Percentiles rank a stretch among this genome's conserved stretches.
Conservation (phyloP, 441 rosid species). For the Erodium trifolium region DNA sequence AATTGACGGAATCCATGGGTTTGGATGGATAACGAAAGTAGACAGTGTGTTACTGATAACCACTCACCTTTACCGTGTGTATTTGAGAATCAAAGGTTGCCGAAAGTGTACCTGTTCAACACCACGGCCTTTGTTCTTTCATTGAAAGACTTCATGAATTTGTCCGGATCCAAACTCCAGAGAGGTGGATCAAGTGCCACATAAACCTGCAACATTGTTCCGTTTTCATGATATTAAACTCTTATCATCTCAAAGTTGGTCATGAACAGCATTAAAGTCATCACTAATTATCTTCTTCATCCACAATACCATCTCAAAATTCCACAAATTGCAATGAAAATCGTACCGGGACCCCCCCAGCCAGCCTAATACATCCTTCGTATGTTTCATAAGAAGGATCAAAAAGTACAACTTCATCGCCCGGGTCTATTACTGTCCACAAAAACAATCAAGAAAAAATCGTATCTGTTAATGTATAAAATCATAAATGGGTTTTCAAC, state of each 20-base stretch:
- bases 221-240: not conserved
- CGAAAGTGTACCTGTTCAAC: slow-evolving; percentile 62
- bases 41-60: too few relatives aligned
- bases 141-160: slow-evolving; percentile 37
- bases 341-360: slow-evolving; percentile 52
- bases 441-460: slow-evolving; percentile 11
- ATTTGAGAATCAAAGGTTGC: too few relatives aligned
- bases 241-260: not conserved
- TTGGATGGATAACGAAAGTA: too few relatives aligned
- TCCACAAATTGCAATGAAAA: not conserved
- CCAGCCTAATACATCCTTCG: slow-evolving; percentile 40
- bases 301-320: slow-evolving; percentile 2
- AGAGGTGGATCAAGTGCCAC: slow-evolving; percentile 49
- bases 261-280: not conserved
- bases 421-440: slow-evolving; percentile 38
- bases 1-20: too few relatives aligned
- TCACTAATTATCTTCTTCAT: not conserved
- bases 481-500: too few relatives aligned
- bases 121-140: slow-evolving; percentile 41
- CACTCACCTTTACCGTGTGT: too few relatives aligned
- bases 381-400: slow-evolving; percentile 54
- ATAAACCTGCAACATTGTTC: slow-evolving; percentile 32
- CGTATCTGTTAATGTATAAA: too few relatives aligned
- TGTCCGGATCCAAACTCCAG: slow-evolving; percentile 43
- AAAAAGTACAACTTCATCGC: slow-evolving; percentile 56